Base-by-base conservation (phyloP, 2,329 filamentous ascomycete genomes). In the Didymella pomorum region DNA sequence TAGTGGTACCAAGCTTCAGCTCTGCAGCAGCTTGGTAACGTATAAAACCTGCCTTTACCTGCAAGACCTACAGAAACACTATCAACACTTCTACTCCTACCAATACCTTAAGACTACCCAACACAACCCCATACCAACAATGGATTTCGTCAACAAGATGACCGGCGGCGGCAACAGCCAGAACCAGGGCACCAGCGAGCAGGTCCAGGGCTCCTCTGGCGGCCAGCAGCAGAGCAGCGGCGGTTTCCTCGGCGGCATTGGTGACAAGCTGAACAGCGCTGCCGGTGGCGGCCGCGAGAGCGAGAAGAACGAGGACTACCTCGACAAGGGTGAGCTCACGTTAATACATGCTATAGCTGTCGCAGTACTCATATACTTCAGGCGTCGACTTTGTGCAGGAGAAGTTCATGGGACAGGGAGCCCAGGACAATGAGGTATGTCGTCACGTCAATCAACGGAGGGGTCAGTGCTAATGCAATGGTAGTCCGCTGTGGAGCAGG, bases 231-330 rank as follows among this genome's bases (percentile, higher is more conserved):
- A 56, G 31, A n/a, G 47, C 45, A 37, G 56, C 28, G 81, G 81
- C 28, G 79, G 82, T 56, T 82, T 84, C 75, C 73, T 85, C 47
- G 81, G 84, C 60, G 86, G 87, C 60, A 75, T 93, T 64, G 83
- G 86, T 73, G 84, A 89, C 79, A 92, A 91, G 80, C 51, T 93
- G 59, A 91, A 94, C 80, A 74, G 78, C 57, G 82, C 87, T 65
- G 89, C 89, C 20, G 91, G 91, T 33, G 91, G 91, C 52, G 91
- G 91, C 35, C 78, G 78, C 31, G 81, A 90, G 77, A 87, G 88
- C 73, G 91, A 94, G 84, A 88, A 92, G 85, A 90, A 93, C 68
- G 91, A 95, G 77, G 90, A 94, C 71, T 79, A 76, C n/a, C 85
- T 95, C 51, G 91, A 95, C 80, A 95, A 95, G 81, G 88, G 90